These are phyloP conservation scores for Vaccinium darrowii DNA, from an alignment of 148 eudicot genomes.

Conservation along the genomic window DNA sequence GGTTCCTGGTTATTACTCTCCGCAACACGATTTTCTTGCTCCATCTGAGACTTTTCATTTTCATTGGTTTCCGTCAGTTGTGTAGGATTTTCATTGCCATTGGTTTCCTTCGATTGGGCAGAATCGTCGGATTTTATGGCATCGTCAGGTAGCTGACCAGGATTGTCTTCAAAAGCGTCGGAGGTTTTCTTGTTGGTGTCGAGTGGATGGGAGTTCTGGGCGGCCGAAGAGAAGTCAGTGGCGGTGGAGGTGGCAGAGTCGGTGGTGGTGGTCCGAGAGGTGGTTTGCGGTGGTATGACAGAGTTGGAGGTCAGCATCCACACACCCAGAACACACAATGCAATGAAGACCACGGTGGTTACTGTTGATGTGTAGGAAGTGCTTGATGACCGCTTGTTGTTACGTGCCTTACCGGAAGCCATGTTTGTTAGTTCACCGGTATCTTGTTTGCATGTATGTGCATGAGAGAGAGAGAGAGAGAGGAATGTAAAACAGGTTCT, in stretches of 20 bases:
- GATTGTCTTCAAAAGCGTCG: constrained; percentile 49
- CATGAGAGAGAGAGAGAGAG: not conserved
- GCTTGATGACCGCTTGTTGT: constrained; percentile 46
- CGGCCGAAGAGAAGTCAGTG: constrained; percentile 7
- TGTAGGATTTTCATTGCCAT: constrained; percentile 1
- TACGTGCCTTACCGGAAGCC: constrained; percentile 34
- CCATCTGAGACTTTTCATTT: not conserved
- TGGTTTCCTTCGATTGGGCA: constrained; percentile 1
- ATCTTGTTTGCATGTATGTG: not conserved
- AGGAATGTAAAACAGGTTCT: constrained; percentile 4
- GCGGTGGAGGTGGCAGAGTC: not conserved
- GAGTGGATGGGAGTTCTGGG: not conserved
- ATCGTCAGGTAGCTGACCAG: constrained; percentile 59
- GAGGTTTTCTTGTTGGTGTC: constrained; percentile 13
- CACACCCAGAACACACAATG: constrained; percentile 42
- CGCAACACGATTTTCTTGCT: constrained; percentile 7
- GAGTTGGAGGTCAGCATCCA: constrained; percentile 52
- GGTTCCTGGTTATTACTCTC: constrained; percentile 1
- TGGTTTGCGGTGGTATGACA: constrained; percentile 32
- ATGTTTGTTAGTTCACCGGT: constrained; percentile 17
- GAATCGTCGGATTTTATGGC: constrained; percentile 36
- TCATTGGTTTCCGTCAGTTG: not conserved
- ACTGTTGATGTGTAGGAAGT: constrained; percentile 40
- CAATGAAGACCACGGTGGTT: constrained; percentile 40
- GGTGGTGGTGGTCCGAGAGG: constrained; percentile 18